A percentile compares a stretch with the other conserved stretches of the same genome.
Evolutionary conservation across 208 protist genomes (phyloP).

Genomic region (Vickermania ingenoplastis): DNA sequence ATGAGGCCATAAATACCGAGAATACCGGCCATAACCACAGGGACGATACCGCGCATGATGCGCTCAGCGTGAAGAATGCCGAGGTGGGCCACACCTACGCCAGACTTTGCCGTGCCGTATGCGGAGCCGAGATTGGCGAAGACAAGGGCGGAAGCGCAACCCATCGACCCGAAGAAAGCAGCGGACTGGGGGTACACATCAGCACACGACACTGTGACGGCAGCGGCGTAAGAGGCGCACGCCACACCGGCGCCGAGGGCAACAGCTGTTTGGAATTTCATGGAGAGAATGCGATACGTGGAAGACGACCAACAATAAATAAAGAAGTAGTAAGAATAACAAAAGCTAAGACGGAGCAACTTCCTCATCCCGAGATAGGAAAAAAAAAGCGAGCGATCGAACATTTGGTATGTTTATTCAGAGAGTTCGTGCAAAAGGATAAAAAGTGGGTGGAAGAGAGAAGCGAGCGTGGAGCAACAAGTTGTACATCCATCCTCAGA

Average conservation of each 20-base stretch:
- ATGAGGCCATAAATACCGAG: too few species aligned
- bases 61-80: constrained; percentile 94
- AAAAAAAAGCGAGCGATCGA: too few species aligned
- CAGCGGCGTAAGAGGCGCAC: constrained; percentile 7
- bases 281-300: constrained; percentile 1
- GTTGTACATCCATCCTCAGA: too few species aligned
- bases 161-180: constrained; percentile 96
- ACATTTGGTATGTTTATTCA: too few species aligned
- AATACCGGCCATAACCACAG: constrained; percentile 94
- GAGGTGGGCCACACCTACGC: constrained; percentile 95
- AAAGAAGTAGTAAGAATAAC: not conserved
- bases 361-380: too few species aligned
- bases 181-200: constrained; percentile 83
- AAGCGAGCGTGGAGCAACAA: too few species aligned
- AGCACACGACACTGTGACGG: constrained; percentile 38
- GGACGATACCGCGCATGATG: constrained; percentile 92
- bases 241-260: constrained; percentile 5
- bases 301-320: not conserved
- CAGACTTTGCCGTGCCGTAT: constrained; percentile 97
- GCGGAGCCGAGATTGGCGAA: constrained; percentile 95
- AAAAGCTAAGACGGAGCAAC: too few species aligned
- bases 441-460: too few species aligned
- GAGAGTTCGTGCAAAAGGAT: too few species aligned
- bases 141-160: constrained; percentile 84
- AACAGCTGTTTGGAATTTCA: constrained; percentile 5